Percentiles rank a stretch among this genome's conserved stretches.
Evolutionary conservation across 2,329 filamentous ascomycete genomes (phyloP).

Genomic region (Akanthomyces muscarius): DNA sequence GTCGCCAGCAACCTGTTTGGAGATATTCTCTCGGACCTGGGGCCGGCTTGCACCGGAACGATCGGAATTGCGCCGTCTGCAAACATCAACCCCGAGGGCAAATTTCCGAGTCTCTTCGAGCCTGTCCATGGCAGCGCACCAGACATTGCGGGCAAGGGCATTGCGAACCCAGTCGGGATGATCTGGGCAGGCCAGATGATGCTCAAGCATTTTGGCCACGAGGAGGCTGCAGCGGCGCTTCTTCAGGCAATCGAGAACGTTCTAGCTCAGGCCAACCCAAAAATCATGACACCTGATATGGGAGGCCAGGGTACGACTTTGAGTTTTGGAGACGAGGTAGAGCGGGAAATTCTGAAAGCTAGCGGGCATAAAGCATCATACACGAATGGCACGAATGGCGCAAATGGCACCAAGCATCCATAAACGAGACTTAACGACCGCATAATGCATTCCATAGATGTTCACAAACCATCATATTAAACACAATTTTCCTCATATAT

Average conservation of each 20-base stretch:
- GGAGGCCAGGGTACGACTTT: slow-evolving; percentile 28
- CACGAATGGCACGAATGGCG: background rate
- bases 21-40: slow-evolving; percentile 68
- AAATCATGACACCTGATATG: slow-evolving; percentile 30
- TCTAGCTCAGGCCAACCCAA: slow-evolving; percentile 41
- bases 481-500: too few species aligned
- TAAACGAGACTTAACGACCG: too few species aligned
- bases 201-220: slow-evolving; percentile 26
- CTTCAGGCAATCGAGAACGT: slow-evolving; percentile 61
- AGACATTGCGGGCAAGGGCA: slow-evolving; percentile 67
- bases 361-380: background rate
- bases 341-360: slow-evolving; percentile 21
- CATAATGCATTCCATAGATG: too few species aligned
- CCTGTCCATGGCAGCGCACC: slow-evolving; percentile 72
- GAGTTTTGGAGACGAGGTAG: slow-evolving; percentile 23
- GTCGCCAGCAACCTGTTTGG: slow-evolving; percentile 61
- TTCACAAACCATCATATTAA: too few species aligned
- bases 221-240: slow-evolving; percentile 45
- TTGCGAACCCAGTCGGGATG: slow-evolving; percentile 70
- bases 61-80: slow-evolving; percentile 70
- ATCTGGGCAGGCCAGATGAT: slow-evolving; percentile 62
- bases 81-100: slow-evolving; percentile 58
- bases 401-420: too few species aligned
- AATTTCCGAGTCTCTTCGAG: slow-evolving; percentile 61
- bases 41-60: slow-evolving; percentile 64